phyloP scores from a whole-genome alignment of 2,329 filamentous ascomycete species.

The Akanthomyces uredinophilus region DNA sequence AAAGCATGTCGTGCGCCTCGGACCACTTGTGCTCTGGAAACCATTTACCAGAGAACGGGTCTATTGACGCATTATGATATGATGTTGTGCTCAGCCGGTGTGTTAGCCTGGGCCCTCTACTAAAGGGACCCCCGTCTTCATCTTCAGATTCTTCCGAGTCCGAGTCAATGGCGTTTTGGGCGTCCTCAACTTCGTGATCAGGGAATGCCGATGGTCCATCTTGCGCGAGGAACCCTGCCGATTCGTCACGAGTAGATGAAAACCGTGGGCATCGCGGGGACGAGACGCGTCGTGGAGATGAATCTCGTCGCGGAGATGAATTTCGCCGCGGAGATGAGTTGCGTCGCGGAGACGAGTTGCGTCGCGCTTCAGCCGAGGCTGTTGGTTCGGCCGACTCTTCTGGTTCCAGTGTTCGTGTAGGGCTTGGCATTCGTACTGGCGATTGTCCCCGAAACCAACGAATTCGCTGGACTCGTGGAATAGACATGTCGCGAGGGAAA shows the following conservation, averaged over 20 bases:
- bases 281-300: background rate
- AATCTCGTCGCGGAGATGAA: background rate
- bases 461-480: constrained; percentile 51
- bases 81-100: constrained; percentile 41
- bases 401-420: constrained; percentile 16
- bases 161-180: constrained; percentile 16
- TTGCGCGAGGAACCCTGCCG: background rate
- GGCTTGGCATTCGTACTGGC: constrained; percentile 22
- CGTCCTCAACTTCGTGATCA: constrained; percentile 11
- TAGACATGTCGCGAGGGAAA: constrained; percentile 56
- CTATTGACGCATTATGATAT: constrained; percentile 40
- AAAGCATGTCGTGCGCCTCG: constrained; percentile 51
- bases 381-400: constrained; percentile 9
- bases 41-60: constrained; percentile 51
- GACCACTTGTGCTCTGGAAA: constrained; percentile 51
- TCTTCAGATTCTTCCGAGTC: constrained; percentile 18
- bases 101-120: constrained; percentile 22
- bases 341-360: constrained; percentile 4
- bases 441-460: constrained; percentile 43
- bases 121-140: constrained; percentile 11
- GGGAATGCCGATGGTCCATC: background rate
- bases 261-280: background rate
- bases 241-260: background rate
- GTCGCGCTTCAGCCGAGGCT: background rate
- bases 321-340: background rate